Conservation (phyloP, 2,329 filamentous ascomycete genomes). For the Aspergillus quadrilineatus region DNA sequence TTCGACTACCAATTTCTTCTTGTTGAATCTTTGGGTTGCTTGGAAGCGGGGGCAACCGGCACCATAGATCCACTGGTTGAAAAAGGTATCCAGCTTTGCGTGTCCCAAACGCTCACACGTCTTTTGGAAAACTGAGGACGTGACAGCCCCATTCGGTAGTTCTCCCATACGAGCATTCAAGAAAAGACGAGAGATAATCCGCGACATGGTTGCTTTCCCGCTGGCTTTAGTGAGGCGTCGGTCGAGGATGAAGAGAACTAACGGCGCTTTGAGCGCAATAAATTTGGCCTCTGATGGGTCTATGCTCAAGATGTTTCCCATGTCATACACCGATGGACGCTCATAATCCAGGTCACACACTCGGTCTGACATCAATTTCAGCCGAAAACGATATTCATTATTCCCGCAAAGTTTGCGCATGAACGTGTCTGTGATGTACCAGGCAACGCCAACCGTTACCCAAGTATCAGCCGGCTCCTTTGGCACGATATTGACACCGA, state of each 20-base stretch:
- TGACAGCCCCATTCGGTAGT: conserved; percentile 67
- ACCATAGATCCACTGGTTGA: conserved; percentile 86
- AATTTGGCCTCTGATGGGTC: conserved; percentile 88
- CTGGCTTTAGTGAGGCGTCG: conserved; percentile 85
- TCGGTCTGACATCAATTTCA: conserved; percentile 79
- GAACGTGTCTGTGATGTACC: conserved; percentile 93
- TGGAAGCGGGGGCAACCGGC: conserved; percentile 86
- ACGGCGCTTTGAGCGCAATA: conserved; percentile 81
- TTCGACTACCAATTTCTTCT: conserved; percentile 93
- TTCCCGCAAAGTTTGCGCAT: conserved; percentile 88
- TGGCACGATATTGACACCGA: conserved; percentile 87
- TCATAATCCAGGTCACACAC: conserved; percentile 79
- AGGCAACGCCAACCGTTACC: conserved; percentile 85
- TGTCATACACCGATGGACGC: conserved; percentile 76
- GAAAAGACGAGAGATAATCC: conserved; percentile 82
- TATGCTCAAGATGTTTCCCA: conserved; percentile 74
- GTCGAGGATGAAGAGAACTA: conserved; percentile 92
- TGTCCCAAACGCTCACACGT: conserved; percentile 87
- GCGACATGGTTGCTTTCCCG: conserved; percentile 76
- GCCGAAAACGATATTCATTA: conserved; percentile 88
- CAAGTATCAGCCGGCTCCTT: conserved; percentile 78
- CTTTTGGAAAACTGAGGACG: conserved; percentile 73
- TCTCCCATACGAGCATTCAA: conserved; percentile 82
- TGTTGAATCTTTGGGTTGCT: conserved; percentile 89
- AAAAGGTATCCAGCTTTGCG: conserved; percentile 84